These are phyloP conservation scores for Penicillium italicum DNA, from an alignment of 2,329 filamentous ascomycete species.

Conservation along the genomic window DNA sequence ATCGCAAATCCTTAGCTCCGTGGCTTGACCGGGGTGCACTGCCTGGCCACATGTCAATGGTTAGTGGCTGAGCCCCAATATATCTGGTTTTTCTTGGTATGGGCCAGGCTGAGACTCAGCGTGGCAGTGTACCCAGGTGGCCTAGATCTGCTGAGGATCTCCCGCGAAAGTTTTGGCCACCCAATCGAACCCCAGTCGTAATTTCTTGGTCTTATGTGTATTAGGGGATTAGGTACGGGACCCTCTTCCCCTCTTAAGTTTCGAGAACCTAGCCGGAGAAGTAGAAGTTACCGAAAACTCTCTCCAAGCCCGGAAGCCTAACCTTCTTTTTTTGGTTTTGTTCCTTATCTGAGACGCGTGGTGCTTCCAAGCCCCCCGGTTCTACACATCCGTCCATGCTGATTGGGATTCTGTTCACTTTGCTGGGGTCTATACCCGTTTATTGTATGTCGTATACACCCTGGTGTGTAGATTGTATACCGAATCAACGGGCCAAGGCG, in stretches of 20 bases:
- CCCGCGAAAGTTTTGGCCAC: slow-evolving; percentile 33
- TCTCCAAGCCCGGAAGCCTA: slow-evolving; percentile 19
- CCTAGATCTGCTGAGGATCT: slow-evolving; percentile 38
- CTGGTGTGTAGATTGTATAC: not conserved
- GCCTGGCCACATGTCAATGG: slow-evolving; percentile 5
- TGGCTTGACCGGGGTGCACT: slow-evolving; percentile 7
- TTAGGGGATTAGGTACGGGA: slow-evolving; percentile 17
- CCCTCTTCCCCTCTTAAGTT: slow-evolving; percentile 19
- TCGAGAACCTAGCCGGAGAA: not conserved
- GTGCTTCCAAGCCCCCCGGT: slow-evolving; percentile 1
- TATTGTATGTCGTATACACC: not conserved
- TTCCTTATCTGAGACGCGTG: slow-evolving; percentile 6
- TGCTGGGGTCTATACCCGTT: not conserved
- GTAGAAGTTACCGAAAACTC: slow-evolving; percentile 25
- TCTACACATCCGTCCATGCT: slow-evolving; percentile 13
- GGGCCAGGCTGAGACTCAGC: not conserved
- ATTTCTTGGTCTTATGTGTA: not conserved
- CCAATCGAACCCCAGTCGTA: slow-evolving; percentile 22
- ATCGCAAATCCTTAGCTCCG: slow-evolving; percentile 1
- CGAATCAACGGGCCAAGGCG: not conserved
- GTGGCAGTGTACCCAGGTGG: slow-evolving; percentile 16
- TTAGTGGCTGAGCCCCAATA: not conserved
- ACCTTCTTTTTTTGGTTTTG: slow-evolving; percentile 10
- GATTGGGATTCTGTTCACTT: slow-evolving; percentile 9
- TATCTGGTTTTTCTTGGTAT: not conserved